Base-by-base conservation (phyloP, 2,329 filamentous ascomycete species). In the Orbilia ellipsospora region DNA sequence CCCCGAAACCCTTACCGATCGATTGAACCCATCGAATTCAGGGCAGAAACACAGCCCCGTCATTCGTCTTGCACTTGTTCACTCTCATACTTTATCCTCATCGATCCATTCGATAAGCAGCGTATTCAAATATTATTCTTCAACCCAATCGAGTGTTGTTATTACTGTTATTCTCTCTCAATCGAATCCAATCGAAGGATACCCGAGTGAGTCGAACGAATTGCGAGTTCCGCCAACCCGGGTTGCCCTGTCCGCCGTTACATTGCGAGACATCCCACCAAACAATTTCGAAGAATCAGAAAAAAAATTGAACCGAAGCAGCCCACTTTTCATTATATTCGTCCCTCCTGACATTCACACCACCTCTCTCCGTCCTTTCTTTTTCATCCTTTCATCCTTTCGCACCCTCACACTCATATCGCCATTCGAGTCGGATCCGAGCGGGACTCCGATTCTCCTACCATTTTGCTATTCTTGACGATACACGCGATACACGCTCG, bases 281-380 rank as follows among this genome's bases (percentile, higher is more conserved):
- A 56, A 57, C 54, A 23, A 23, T 23, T 23, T 23, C 36, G 20
- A 54, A 31, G 13, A 50, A n/a, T 10, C 6, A 18, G 56, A 70
- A 63, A 64, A 52, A 15, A 42, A 54, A 56, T 56, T 31, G 45
- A 45, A 66, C 18, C 64, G 50, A 62, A 45, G 15, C 64, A 68
- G 5, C 45, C 44, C 64, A 57, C 59, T 50, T 75, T 59, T 65
- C 54, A 55, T 60, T 51, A 36, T 36, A 7, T 36, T 6, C 10
- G 8, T 36, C 5, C 5, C 31, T 64, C 64, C 72, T 66, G 59
- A 68, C 72, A 52, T 69, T 56, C 72, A 75, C 64, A 69, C 72
- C 64, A 69, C 72, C 40, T 16, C 15, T 51, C n/a, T 15, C 31
- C 48, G n/a, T 12, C 42, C 31, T 6, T 36, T 56, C 57, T 51